Base-by-base conservation (phyloP, 2,329 filamentous ascomycete species). In the Didymella segeticola region DNA sequence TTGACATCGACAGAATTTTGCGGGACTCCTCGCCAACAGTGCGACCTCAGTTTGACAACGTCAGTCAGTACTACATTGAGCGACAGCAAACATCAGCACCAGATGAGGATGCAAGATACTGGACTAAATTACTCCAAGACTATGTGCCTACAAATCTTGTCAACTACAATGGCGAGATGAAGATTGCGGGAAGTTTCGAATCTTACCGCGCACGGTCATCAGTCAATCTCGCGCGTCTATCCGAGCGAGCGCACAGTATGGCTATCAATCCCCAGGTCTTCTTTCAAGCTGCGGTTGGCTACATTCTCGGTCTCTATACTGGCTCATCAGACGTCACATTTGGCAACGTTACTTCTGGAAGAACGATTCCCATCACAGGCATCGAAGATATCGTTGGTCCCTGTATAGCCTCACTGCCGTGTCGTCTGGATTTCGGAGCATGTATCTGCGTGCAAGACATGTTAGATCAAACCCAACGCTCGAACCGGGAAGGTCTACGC, bases 271-370 rank as follows among this genome's bases (percentile, higher is more conserved):
- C 85, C 0, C 90, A 93, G 62, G 83, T 88, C 0, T 76, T 93
- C 17, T 91, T 96, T 56, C 91, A 96, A 68, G 84, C 89, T 7
- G 86, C 88, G 0, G 77, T 91, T 48, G 78, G 82, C 1, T 84
- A 88, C 68, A 70, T 96, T 0, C 83, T 93, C 70, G 79, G 82
- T 14, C 80, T 82, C 0, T 85, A 95, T 53, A 71, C 84, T 2
- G 90, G 89, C 2, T 78, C 77, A 1, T 70, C 80, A 0, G 90
- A 96, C 68, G 77, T 93, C 1, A 79, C 87, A 0, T 83, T 96
- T 31, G 93, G 93, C 0, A 88, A 86, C 1, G 90, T 96, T 4
- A 89, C 89, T 11, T 96, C 92, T 9, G 92, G 92, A 1, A 83
- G 93, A 48, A 91, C 89, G 1, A 73, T 92, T n/a, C 84, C 90